These are phyloP conservation scores for Pythium folliculosum DNA, from an alignment of 352 stramenopile genomes.

Conservation along the genomic window DNA sequence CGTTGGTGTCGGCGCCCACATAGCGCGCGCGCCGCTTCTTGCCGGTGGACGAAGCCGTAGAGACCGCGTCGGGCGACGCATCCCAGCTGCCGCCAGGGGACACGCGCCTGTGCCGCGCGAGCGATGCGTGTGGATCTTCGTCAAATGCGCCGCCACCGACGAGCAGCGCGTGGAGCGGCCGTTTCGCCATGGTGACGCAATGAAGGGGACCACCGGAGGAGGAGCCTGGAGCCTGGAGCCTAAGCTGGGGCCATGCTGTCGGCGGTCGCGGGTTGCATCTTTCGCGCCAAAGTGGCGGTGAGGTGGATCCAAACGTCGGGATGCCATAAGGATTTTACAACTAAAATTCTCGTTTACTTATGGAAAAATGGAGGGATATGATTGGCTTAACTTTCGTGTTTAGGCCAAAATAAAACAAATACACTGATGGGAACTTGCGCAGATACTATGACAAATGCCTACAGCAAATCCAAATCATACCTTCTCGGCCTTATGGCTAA, in stretches of 20 bases:
- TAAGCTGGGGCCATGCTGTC: background rate
- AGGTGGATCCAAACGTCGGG: background rate
- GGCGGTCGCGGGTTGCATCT: background rate
- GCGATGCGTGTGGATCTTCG: background rate
- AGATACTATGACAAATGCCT: background rate
- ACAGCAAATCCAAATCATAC: constrained; percentile 39
- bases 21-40: constrained; percentile 7
- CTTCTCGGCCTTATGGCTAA: constrained; percentile 90
- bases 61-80: background rate
- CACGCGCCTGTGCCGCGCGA: background rate
- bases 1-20: background rate
- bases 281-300: constrained; percentile 6
- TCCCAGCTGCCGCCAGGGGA: background rate
- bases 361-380: background rate
- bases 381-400: constrained; percentile 12
- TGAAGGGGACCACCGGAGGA: background rate
- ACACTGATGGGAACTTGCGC: background rate
- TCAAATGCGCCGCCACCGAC: background rate
- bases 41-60: background rate
- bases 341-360: background rate
- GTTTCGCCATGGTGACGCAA: constrained; percentile 17
- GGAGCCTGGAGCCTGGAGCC: background rate
- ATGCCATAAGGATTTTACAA: background rate
- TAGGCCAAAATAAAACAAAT: background rate
- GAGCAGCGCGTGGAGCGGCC: background rate